Evolutionary conservation across 305 asterid genomes (phyloP).

Genomic region (Fraxinus xanthoxyloides): DNA sequence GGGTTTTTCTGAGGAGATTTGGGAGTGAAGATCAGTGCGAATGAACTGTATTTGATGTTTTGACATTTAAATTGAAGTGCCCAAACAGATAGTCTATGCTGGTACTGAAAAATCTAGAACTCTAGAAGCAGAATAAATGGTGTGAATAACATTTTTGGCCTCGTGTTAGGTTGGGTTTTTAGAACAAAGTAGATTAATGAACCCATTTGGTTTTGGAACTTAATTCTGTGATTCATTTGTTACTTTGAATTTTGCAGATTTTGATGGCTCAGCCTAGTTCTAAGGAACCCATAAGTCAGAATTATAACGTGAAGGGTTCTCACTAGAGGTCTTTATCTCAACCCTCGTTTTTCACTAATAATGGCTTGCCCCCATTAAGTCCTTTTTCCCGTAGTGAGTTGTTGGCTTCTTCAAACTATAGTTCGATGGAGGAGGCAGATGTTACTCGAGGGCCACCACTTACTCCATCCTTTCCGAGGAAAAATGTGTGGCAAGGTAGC

Average conservation of each 20-base stretch:
- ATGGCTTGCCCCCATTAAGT: not conserved
- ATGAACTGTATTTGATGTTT: not conserved
- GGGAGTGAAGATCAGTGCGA: not conserved
- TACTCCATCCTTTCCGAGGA: not conserved
- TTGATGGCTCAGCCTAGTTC: not conserved
- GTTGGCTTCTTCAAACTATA: not conserved
- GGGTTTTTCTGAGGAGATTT: not conserved
- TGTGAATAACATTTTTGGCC: not conserved
- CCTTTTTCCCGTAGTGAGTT: not conserved
- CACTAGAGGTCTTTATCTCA: not conserved
- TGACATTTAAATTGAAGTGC: not conserved
- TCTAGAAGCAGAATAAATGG: not conserved
- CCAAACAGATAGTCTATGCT: not conserved
- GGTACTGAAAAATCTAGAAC: not conserved
- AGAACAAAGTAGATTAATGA: not conserved
- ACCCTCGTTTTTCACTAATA: not conserved
- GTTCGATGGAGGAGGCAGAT: not conserved
- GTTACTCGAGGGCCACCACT: not conserved
- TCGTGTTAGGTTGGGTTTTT: not conserved
- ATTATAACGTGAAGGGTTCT: not conserved
- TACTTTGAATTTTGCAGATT: not conserved
- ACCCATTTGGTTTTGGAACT: not conserved
- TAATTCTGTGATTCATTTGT: not conserved
- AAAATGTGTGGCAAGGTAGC: not conserved
- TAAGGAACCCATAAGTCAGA: not conserved